Evolutionary conservation across 2,329 filamentous ascomycete genomes (phyloP), one percentile per base, ranked within the genome.

Genomic region (Fusarium avenaceum): DNA sequence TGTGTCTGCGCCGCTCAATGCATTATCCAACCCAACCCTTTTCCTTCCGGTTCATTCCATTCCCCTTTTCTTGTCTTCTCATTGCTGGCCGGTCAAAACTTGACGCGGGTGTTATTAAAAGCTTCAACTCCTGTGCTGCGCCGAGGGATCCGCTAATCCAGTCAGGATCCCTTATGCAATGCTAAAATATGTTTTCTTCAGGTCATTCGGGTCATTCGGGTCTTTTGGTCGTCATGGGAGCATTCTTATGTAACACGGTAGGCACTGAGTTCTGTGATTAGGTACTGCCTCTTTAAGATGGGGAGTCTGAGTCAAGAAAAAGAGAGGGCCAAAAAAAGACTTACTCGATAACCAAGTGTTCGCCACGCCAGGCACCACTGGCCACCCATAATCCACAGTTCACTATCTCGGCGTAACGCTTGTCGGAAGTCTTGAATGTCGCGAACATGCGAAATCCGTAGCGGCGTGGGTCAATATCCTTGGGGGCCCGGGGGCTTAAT

Each of bases 301-400:
- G 38, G n/a, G n/a, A 39, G 26, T 30, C 26, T 50, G 57, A 50
- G 20, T 64, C 61, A 49, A 35, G 14, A 7, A 35, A 15, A 35
- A 17, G 33, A 30, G 28, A 30, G 28, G 28, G 28, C 28, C 26
- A 26, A 38, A 9, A 38, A n/a, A 38, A 26, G 47, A 76, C 79
- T 75, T 72, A 83, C 82, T 84, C 82, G 54, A 83, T 82, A 44
- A 84, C 78, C 57, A 84, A 75, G 70, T 84, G 80, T 22, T 81
- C 77, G 54, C 76, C 80, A 55, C 78, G 80, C 76, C 81, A 82
- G 72, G 83, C 81, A 48, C 82, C 83, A 71, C 82, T 83, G 8
- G 82, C 83, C 46, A 85, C 78, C 83, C 83, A 85, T 52, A 85
- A 76, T 7, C 82, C 83, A 71, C 80, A 83, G 72, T 85, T 85